These are phyloP conservation scores for Apiospora kogelbergensis DNA, from an alignment of 2,329 filamentous ascomycete species.

Conservation along the genomic window DNA sequence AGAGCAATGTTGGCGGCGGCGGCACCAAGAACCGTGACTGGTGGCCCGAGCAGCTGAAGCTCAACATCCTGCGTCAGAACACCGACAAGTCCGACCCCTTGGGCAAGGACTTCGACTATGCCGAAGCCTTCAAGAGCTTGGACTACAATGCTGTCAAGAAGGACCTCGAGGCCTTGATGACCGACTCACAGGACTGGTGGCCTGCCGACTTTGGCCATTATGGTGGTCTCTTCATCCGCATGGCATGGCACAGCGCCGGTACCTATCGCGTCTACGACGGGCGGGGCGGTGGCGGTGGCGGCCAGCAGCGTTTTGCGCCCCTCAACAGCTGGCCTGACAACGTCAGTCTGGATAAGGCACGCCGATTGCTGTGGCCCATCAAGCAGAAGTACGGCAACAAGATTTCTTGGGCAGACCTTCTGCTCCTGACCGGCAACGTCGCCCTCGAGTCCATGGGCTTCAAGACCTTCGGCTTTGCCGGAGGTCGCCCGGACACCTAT, in stretches of 20 bases:
- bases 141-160: constrained; percentile 73
- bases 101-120: constrained; percentile 68
- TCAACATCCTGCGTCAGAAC: constrained; percentile 75
- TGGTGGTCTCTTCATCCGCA: constrained; percentile 75
- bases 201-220: constrained; percentile 81
- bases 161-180: constrained; percentile 70
- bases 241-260: constrained; percentile 79
- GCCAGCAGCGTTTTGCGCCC: constrained; percentile 77
- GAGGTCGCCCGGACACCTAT: constrained; percentile 70
- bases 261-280: constrained; percentile 76
- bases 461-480: constrained; percentile 71
- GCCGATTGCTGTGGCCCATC: constrained; percentile 76
- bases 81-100: constrained; percentile 62
- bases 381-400: constrained; percentile 85
- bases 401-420: constrained; percentile 77
- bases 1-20: constrained; percentile 10
- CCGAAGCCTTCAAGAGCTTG: constrained; percentile 68
- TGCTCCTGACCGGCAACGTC: constrained; percentile 74
- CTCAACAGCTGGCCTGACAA: constrained; percentile 85
- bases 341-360: constrained; percentile 75
- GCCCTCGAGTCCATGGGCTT: constrained; percentile 76
- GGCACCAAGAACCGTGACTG: constrained; percentile 70
- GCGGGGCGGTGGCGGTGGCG: constrained; percentile 70
- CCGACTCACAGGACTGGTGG: constrained; percentile 79
- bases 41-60: constrained; percentile 69